Evolutionary conservation across 164 flowering plant species (phyloP).

Genomic region (Buxus sempervirens): DNA sequence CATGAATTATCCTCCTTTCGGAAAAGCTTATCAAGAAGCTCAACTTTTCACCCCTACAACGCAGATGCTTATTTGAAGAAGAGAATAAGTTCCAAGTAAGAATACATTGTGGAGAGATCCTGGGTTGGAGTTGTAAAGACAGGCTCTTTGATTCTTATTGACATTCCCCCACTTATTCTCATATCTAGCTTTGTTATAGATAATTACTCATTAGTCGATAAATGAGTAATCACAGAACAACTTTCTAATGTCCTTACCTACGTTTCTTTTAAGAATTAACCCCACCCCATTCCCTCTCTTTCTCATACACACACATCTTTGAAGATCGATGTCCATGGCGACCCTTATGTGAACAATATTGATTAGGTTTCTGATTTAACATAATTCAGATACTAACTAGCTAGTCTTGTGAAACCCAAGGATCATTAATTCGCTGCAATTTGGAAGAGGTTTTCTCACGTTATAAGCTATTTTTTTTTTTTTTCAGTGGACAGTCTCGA

Average conservation of each 20-base stretch:
- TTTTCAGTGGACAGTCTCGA: too few relatives aligned
- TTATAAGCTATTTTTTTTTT: too few relatives aligned
- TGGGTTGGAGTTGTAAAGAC: conserved; percentile 12
- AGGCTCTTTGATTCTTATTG: not conserved
- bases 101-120: conserved; percentile 1
- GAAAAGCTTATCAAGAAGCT: conserved; percentile 26
- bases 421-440: not conserved
- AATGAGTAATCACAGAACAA: not conserved
- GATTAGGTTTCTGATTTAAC: too few relatives aligned
- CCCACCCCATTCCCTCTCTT: not conserved
- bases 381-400: too few relatives aligned
- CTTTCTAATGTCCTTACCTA: not conserved
- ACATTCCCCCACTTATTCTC: too few relatives aligned
- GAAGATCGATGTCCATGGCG: too few relatives aligned
- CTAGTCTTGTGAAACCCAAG: not conserved
- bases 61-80: conserved; percentile 26
- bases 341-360: too few relatives aligned
- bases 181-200: conserved; percentile 5
- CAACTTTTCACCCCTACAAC: conserved; percentile 20
- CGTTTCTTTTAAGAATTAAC: not conserved
- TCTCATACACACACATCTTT: not conserved
- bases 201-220: not conserved
- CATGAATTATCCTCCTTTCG: conserved; percentile 19
- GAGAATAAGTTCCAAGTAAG: conserved; percentile 4
- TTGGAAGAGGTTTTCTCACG: too few relatives aligned